Conservation (phyloP, 305 asterid species). For the Vinca major region DNA sequence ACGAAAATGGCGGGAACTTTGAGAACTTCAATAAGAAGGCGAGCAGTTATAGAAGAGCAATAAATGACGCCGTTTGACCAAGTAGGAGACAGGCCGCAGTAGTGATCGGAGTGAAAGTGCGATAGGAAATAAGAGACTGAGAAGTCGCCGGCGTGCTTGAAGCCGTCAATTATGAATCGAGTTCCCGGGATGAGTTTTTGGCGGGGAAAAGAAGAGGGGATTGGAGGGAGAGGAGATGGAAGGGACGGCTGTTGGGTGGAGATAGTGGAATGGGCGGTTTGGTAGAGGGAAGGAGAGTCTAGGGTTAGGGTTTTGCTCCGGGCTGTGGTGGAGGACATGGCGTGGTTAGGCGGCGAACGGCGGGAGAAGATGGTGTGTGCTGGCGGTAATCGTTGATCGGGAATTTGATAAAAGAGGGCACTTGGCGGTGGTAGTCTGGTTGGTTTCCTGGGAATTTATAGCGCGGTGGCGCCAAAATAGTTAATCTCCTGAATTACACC, state of each 20-base stretch:
- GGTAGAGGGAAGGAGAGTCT: constrained; percentile 32
- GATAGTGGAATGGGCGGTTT: constrained; percentile 38
- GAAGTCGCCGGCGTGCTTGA: constrained; percentile 51
- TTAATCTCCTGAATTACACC: no score
- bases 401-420: neutral
- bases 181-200: constrained; percentile 70
- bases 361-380: neutral
- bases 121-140: constrained; percentile 79
- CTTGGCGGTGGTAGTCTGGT: neutral
- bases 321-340: constrained; percentile 37
- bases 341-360: constrained; percentile 10
- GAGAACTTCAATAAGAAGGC: constrained; percentile 54
- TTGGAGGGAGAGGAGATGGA: constrained; percentile 27
- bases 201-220: constrained; percentile 45
- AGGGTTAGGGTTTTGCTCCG: constrained; percentile 36
- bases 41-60: constrained; percentile 60
- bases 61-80: constrained; percentile 70
- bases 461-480: constrained; percentile 3
- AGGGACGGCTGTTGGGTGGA: constrained; percentile 38
- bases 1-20: constrained; percentile 46
- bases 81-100: constrained; percentile 61
- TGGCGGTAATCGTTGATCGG: neutral
- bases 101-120: constrained; percentile 93
- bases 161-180: constrained; percentile 75
- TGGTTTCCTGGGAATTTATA: neutral